phyloP scores from a whole-genome alignment of 2,329 filamentous ascomycete species.

The Kalaharituber pfeilii region DNA sequence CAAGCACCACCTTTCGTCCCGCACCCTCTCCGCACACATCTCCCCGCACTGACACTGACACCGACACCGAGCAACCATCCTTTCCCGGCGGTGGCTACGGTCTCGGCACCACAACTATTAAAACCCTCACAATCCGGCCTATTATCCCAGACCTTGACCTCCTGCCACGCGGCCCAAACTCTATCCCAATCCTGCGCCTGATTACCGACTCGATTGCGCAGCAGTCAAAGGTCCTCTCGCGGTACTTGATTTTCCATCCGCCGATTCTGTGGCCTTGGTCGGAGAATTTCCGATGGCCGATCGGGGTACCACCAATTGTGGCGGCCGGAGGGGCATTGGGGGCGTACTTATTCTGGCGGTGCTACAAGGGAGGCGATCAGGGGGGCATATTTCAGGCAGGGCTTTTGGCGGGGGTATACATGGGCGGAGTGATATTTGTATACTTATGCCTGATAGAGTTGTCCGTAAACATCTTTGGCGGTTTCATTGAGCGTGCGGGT shows the following conservation, averaged over 20 bases:
- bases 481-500: background rate
- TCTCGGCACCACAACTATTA: background rate
- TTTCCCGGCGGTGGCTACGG: background rate
- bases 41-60: background rate
- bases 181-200: background rate
- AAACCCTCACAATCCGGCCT: background rate
- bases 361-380: too few relatives aligned
- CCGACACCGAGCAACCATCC: background rate
- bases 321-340: too few relatives aligned
- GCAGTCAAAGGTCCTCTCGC: background rate
- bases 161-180: background rate
- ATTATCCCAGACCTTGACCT: background rate
- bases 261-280: background rate
- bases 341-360: too few relatives aligned
- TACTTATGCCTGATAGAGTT: background rate
- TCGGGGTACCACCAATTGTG: background rate
- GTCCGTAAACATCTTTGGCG: background rate
- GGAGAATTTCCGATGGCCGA: background rate
- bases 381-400: too few relatives aligned
- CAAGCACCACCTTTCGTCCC: too few relatives aligned
- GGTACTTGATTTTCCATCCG: background rate
- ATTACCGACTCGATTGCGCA: background rate
- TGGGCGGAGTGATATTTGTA: too few relatives aligned
- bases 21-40: too few relatives aligned
- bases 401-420: too few relatives aligned